A percentile compares a stretch with the other conserved stretches of the same genome.
These are phyloP conservation scores for Kluyveromyces aestuarii DNA, from an alignment of 805 yeast genomes.

Conservation along the genomic window DNA sequence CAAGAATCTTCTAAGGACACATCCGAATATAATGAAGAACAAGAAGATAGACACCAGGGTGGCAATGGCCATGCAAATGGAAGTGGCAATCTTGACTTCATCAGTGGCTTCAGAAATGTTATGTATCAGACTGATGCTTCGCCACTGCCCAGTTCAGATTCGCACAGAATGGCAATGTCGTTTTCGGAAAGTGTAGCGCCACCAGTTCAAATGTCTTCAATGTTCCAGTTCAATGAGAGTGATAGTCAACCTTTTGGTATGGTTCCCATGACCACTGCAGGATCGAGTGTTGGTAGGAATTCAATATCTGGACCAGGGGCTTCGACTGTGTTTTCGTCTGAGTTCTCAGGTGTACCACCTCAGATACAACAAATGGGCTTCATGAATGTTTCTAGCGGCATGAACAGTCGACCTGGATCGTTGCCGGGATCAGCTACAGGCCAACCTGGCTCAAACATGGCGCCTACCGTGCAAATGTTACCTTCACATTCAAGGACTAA, in stretches of 20 bases:
- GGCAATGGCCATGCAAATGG: not conserved
- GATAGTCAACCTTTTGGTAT: slow-evolving; percentile 1
- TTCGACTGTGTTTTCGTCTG: not conserved
- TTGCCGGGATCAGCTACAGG: not conserved
- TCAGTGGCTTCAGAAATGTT: slow-evolving; percentile 17
- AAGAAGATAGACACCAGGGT: not conserved
- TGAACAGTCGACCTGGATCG: not conserved
- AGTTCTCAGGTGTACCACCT: not conserved
- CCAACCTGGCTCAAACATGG: not conserved
- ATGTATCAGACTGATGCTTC: slow-evolving; percentile 1
- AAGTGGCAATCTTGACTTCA: slow-evolving; percentile 15
- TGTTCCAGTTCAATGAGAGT: slow-evolving; percentile 1
- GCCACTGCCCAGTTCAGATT: not conserved
- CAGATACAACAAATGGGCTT: not conserved
- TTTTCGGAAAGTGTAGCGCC: not conserved
- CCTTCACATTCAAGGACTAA: slow-evolving; percentile 1
- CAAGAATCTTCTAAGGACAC: not conserved
- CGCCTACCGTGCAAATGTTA: not conserved
- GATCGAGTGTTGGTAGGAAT: slow-evolving; percentile 5
- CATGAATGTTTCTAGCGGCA: not conserved
- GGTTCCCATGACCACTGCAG: slow-evolving; percentile 3
- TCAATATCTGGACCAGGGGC: not conserved
- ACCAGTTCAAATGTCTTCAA: not conserved
- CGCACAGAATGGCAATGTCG: not conserved
- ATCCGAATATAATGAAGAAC: not conserved